Evolutionary conservation across 73 alveolate species (phyloP).

Genomic region (Uronychia binucleata): DNA sequence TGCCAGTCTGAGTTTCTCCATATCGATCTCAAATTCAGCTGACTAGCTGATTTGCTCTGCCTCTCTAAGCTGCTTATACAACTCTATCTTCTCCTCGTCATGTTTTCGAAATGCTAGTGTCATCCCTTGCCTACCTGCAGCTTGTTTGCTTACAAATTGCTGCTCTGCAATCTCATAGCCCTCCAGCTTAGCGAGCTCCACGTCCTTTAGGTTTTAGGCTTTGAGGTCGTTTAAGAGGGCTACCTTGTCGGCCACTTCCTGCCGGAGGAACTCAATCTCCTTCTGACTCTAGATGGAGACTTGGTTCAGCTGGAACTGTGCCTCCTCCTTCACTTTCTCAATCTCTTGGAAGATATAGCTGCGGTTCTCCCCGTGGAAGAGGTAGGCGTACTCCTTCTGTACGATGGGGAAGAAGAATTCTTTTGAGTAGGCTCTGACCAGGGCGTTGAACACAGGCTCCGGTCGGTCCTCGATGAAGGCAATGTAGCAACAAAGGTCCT

Average conservation of each 20-base stretch:
- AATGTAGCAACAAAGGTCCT: slow-evolving; percentile 16
- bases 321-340: slow-evolving; percentile 43
- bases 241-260: slow-evolving; percentile 22
- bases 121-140: slow-evolving; percentile 12
- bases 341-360: slow-evolving; percentile 8
- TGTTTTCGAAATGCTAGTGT: slow-evolving; percentile 26
- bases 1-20: slow-evolving; percentile 25
- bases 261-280: slow-evolving; percentile 26
- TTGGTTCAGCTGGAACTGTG: slow-evolving; percentile 18
- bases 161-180: slow-evolving; percentile 23
- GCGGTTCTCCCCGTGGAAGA: background rate
- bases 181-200: slow-evolving; percentile 29
- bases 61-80: slow-evolving; percentile 32
- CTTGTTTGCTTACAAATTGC: slow-evolving; percentile 20
- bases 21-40: background rate
- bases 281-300: slow-evolving; percentile 21
- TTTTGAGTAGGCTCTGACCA: slow-evolving; percentile 29
- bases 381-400: slow-evolving; percentile 35
- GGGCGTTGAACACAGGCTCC: slow-evolving; percentile 6
- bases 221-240: slow-evolving; percentile 6
- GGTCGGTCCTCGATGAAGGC: slow-evolving; percentile 37
- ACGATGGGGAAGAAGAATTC: slow-evolving; percentile 39
- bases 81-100: slow-evolving; percentile 32
- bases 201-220: slow-evolving; percentile 15
- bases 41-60: slow-evolving; percentile 25